Percentiles rank a stretch among this genome's conserved stretches.
These are phyloP conservation scores for Suhomyces pyralidae DNA, from an alignment of 805 yeast species.

Conservation along the genomic window DNA sequence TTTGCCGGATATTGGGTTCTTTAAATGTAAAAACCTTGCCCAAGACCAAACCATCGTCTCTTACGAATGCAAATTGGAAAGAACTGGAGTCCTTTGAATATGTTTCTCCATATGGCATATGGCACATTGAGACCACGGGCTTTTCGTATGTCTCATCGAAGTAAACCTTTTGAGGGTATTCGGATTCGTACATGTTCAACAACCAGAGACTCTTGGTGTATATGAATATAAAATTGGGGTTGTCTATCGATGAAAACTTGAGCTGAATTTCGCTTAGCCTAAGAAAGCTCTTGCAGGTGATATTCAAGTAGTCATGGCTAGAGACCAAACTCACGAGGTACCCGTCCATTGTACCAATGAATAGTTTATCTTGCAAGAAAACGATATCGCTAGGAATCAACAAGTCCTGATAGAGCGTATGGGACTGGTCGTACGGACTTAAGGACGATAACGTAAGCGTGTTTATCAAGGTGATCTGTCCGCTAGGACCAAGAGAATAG, in stretches of 20 bases:
- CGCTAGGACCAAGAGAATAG: neutral
- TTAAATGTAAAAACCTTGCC: conserved; percentile 23
- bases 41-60: conserved; percentile 38
- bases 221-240: conserved; percentile 21
- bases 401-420: neutral
- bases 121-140: conserved; percentile 16
- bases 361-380: conserved; percentile 7
- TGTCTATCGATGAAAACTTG: conserved; percentile 14
- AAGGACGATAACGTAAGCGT: neutral
- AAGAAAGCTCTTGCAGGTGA: conserved; percentile 16
- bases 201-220: conserved; percentile 31
- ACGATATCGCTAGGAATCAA: conserved; percentile 22
- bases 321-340: conserved; percentile 17
- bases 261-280: conserved; percentile 28
- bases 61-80: conserved; percentile 16
- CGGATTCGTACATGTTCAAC: conserved; percentile 24
- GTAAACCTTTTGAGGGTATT: conserved; percentile 27
- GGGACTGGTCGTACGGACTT: conserved; percentile 5
- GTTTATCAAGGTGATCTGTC: neutral
- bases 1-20: conserved; percentile 25
- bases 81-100: neutral
- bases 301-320: neutral
- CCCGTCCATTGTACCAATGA: conserved; percentile 36
- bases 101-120: conserved; percentile 9
- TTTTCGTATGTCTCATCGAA: conserved; percentile 37